Conservation (phyloP, 495 filamentous ascomycete species). For the Amorphotheca resinae region DNA sequence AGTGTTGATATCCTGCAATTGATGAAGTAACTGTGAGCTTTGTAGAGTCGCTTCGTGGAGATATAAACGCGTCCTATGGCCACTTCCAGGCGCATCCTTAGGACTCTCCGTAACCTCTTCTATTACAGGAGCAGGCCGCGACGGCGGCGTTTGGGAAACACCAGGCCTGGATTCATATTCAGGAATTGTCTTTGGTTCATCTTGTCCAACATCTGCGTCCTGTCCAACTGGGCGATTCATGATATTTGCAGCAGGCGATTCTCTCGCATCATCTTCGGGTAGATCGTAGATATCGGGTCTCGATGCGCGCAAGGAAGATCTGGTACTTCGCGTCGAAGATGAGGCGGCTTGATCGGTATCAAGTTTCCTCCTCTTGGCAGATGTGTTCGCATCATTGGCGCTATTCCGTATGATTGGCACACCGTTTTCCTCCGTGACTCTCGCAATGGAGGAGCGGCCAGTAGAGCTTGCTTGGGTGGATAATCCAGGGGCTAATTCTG, state of each 20-base stretch:
- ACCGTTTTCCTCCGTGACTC: neutral
- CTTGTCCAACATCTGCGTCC: neutral
- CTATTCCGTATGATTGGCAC: constrained; percentile 1
- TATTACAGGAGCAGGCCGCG: neutral
- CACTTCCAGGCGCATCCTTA: constrained; percentile 34
- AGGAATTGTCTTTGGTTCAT: neutral
- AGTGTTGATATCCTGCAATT: neutral
- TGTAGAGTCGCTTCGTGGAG: neutral
- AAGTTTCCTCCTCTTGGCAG: constrained; percentile 19
- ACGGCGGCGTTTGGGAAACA: no score
- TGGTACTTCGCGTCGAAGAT: constrained; percentile 9
- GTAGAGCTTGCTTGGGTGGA: constrained; percentile 5
- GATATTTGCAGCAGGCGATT: neutral
- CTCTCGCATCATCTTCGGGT: constrained; percentile 4
- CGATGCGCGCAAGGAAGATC: constrained; percentile 8
- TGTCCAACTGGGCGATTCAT: constrained; percentile 1
- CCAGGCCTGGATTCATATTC: neutral
- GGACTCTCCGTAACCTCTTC: constrained; percentile 36
- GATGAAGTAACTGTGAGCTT: constrained; percentile 11
- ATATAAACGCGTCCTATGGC: constrained; percentile 10
- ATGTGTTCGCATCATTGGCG: constrained; percentile 17
- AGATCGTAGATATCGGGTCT: constrained; percentile 13
- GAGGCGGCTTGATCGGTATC: constrained; percentile 10
- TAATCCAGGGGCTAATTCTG: constrained; percentile 5
- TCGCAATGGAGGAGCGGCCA: neutral